Conservation (phyloP, 371 early-diverging fungal species). For the Rhizomucor miehei region DNA sequence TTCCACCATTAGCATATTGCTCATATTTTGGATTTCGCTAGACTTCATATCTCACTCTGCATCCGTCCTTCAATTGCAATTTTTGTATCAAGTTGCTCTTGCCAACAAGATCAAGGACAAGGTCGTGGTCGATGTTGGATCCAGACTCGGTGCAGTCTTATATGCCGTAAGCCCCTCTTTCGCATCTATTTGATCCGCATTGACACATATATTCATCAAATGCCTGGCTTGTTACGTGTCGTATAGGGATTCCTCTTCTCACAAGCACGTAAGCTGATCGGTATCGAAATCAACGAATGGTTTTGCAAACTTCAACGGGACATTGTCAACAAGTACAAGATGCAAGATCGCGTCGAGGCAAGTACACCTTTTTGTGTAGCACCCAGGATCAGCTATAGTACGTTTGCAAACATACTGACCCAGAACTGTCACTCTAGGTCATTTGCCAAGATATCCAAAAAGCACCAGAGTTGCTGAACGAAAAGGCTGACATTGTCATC, state of each 20-base stretch:
- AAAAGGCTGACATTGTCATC: constrained; percentile 50
- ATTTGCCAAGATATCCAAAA: constrained; percentile 52
- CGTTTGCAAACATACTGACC: no score
- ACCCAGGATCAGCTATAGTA: neutral
- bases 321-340: constrained; percentile 52
- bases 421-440: constrained; percentile 22
- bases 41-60: constrained; percentile 71
- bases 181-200: neutral
- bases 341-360: constrained; percentile 60
- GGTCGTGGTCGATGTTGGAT: constrained; percentile 62
- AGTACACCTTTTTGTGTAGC: neutral
- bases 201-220: neutral
- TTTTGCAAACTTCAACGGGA: constrained; percentile 57
- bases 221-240: neutral
- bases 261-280: constrained; percentile 53
- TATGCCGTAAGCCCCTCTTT: constrained; percentile 61
- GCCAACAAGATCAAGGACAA: constrained; percentile 49
- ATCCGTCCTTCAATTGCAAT: constrained; percentile 57
- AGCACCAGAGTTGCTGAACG: constrained; percentile 37
- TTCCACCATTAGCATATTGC: neutral
- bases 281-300: constrained; percentile 64
- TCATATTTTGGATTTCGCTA: no score
- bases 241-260: constrained; percentile 59
- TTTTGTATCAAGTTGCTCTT: constrained; percentile 54
- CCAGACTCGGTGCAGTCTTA: constrained; percentile 63